Conservation (phyloP, 805 yeast genomes). For the Saccharomyces mikatae region DNA sequence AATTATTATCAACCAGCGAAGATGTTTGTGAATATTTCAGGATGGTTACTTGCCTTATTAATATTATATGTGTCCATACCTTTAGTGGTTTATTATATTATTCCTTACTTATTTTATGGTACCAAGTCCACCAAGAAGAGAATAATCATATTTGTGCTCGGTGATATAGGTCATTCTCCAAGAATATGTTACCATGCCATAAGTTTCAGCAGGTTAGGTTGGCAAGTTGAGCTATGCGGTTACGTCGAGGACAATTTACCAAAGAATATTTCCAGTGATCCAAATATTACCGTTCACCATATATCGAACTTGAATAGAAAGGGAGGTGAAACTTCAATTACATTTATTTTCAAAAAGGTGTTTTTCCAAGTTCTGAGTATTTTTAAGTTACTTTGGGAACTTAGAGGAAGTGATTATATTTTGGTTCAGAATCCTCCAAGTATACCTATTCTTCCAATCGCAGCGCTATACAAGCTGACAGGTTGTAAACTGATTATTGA, state of each 20-base stretch:
- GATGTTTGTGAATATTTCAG: constrained; percentile 1
- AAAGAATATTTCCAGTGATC: constrained; percentile 40
- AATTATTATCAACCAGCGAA: not conserved
- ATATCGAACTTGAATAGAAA: constrained; percentile 9
- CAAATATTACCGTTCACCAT: constrained; percentile 43
- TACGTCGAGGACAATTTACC: constrained; percentile 57
- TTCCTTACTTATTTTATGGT: constrained; percentile 33
- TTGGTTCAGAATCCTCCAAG: constrained; percentile 90
- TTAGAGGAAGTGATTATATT: constrained; percentile 58
- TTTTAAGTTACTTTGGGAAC: constrained; percentile 39
- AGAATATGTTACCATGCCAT: constrained; percentile 86
- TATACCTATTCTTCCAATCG: constrained; percentile 67
- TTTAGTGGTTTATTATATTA: constrained; percentile 23
- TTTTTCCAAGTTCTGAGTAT: constrained; percentile 45
- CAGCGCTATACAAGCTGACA: constrained; percentile 47
- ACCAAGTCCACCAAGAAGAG: constrained; percentile 38
- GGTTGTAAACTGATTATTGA: constrained; percentile 68
- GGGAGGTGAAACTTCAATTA: not conserved
- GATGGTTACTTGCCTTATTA: constrained; percentile 28
- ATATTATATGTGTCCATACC: constrained; percentile 39
- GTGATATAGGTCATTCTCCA: constrained; percentile 93
- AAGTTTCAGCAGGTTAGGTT: constrained; percentile 61
- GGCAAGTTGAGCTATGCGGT: constrained; percentile 78
- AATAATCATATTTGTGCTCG: constrained; percentile 74
- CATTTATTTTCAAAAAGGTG: constrained; percentile 42